Percentiles rank a stretch among this genome's conserved stretches.
These are phyloP conservation scores for Umbelopsis sp. DNA, from an alignment of 192 early-diverging fungal genomes.

Conservation along the genomic window DNA sequence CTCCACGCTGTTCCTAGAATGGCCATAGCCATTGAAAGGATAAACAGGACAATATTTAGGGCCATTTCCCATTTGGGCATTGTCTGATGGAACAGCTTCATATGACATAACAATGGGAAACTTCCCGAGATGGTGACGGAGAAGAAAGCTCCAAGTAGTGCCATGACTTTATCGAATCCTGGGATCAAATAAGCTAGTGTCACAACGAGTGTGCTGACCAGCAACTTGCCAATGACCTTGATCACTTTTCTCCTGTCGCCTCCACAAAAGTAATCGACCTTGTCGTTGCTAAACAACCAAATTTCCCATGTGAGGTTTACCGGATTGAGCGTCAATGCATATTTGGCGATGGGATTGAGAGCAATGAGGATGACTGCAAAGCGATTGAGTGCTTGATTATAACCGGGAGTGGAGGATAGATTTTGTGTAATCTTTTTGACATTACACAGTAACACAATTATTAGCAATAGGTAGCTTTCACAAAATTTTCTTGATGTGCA, in stretches of 20 bases:
- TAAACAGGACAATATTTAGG: conserved; percentile 23
- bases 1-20: conserved; percentile 36
- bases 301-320: conserved; percentile 55
- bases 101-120: conserved; percentile 42
- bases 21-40: conserved; percentile 28
- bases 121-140: conserved; percentile 41
- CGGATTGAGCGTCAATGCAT: conserved; percentile 67
- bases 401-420: conserved; percentile 57
- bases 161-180: conserved; percentile 35
- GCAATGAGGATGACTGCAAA: conserved; percentile 68
- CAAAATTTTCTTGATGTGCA: background rate
- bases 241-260: conserved; percentile 27
- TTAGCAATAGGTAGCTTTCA: background rate
- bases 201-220: conserved; percentile 29
- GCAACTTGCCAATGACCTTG: conserved; percentile 22
- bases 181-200: conserved; percentile 31
- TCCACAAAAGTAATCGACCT: conserved; percentile 29
- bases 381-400: conserved; percentile 53
- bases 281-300: conserved; percentile 21
- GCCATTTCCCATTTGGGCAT: conserved; percentile 20
- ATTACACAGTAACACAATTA: background rate
- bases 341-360: conserved; percentile 75
- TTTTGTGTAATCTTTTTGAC: conserved; percentile 69
- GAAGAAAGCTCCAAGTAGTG: conserved; percentile 39
- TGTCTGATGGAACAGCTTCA: conserved; percentile 30